phyloP scores from a whole-genome alignment of 352 stramenopile species.

The Ophiocytium majus region DNA sequence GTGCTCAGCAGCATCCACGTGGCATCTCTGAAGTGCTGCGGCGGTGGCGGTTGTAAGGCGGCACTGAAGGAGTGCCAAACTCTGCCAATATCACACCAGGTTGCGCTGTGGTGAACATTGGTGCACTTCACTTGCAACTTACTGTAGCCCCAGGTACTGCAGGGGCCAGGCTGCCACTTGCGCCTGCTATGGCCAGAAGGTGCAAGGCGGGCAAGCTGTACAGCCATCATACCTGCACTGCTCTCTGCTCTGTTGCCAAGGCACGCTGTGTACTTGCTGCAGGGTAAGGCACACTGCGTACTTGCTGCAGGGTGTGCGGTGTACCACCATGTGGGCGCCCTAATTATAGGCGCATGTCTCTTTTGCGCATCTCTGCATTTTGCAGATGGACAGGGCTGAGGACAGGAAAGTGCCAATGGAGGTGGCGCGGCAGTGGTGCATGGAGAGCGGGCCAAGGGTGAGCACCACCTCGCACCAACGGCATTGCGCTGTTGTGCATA shows the following conservation, averaged over 20 bases:
- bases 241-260: neutral
- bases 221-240: too few relatives aligned
- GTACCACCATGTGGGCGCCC: neutral
- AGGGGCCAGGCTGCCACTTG: too few relatives aligned
- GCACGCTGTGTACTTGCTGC: neutral
- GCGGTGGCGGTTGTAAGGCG: too few relatives aligned
- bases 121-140: too few relatives aligned
- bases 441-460: constrained; percentile 67
- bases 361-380: neutral
- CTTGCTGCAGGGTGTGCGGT: neutral
- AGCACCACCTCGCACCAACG: neutral
- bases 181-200: too few relatives aligned
- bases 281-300: neutral
- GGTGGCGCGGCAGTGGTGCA: constrained; percentile 87
- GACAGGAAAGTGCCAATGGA: constrained; percentile 70
- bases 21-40: too few relatives aligned
- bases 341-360: neutral
- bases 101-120: too few relatives aligned
- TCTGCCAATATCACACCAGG: too few relatives aligned
- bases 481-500: neutral
- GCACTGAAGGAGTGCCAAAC: too few relatives aligned
- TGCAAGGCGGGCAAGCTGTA: too few relatives aligned
- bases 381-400: neutral
- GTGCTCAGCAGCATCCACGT: too few relatives aligned
- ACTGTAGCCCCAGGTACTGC: too few relatives aligned